Evolutionary conservation across 2,329 filamentous ascomycete species (phyloP).

Genomic region (Lecanicillium sp.): DNA sequence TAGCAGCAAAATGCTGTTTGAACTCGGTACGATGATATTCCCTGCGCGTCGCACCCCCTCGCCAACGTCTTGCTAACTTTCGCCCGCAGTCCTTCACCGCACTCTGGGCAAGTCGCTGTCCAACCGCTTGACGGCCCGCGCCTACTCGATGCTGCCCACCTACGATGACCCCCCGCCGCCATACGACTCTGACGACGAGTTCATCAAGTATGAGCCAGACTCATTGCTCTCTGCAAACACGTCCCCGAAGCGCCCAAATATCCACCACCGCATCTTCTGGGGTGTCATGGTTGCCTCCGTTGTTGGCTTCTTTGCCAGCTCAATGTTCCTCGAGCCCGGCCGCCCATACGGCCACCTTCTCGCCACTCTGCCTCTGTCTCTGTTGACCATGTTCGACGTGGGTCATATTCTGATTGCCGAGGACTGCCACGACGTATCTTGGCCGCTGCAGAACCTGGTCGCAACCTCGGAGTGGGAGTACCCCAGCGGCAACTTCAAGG

Average conservation of each 20-base stretch:
- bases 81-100: too few relatives aligned
- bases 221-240: constrained; percentile 9
- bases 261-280: neutral
- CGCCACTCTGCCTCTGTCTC: constrained; percentile 21
- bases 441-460: constrained; percentile 23
- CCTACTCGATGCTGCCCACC: too few relatives aligned
- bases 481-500: constrained; percentile 21
- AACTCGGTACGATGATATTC: too few relatives aligned
- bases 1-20: too few relatives aligned
- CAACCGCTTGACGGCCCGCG: too few relatives aligned
- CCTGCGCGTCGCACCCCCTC: too few relatives aligned
- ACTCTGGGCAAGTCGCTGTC: too few relatives aligned
- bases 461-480: constrained; percentile 17
- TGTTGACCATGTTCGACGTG: constrained; percentile 20
- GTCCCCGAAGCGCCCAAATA: constrained; percentile 1
- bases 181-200: too few relatives aligned
- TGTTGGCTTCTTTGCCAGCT: constrained; percentile 14
- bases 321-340: constrained; percentile 18
- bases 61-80: too few relatives aligned
- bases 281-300: constrained; percentile 5
- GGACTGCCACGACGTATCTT: constrained; percentile 15
- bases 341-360: constrained; percentile 24
- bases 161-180: too few relatives aligned
- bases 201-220: neutral
- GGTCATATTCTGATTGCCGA: constrained; percentile 18